A percentile compares a stretch with the other conserved stretches of the same genome.
These are phyloP conservation scores for Vicia sativa DNA, from an alignment of 306 rosid genomes.

Conservation along the genomic window DNA sequence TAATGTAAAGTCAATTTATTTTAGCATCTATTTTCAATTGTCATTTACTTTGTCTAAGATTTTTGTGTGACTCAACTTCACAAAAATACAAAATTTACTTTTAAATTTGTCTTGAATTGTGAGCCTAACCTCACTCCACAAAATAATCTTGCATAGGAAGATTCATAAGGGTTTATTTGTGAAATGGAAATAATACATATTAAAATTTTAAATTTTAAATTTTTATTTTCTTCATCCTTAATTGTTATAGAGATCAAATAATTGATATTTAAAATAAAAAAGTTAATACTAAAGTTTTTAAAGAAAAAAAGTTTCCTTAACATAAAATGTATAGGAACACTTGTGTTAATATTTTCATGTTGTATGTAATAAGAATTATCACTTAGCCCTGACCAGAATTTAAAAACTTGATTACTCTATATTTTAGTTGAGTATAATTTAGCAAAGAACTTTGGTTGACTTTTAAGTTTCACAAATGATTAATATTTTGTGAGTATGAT, in stretches of 20 bases:
- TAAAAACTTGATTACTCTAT: neutral
- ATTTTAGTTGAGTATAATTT: slow-evolving; percentile 7
- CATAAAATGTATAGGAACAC: too few species aligned
- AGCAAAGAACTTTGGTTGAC: slow-evolving; percentile 44
- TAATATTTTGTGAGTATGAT: slow-evolving; percentile 19
- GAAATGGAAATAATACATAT: neutral
- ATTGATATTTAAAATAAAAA: too few species aligned
- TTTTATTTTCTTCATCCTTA: too few species aligned
- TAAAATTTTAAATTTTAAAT: too few species aligned
- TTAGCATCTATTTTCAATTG: slow-evolving; percentile 1
- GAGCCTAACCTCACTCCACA: neutral
- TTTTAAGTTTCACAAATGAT: slow-evolving; percentile 20
- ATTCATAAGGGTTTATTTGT: neutral
- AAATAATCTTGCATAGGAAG: neutral
- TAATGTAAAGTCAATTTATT: slow-evolving; percentile 38
- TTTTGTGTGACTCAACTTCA: neutral
- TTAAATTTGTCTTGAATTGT: neutral
- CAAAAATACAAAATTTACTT: neutral
- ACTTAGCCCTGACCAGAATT: neutral
- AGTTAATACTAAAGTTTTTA: too few species aligned
- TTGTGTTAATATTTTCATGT: neutral
- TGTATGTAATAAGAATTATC: neutral
- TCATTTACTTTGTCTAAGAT: neutral
- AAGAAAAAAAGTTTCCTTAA: too few species aligned
- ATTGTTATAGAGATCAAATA: too few species aligned